Percentiles rank a stretch among this genome's conserved stretches.
Evolutionary conservation across 768 basidiomycete genomes (phyloP).

Genomic region (Termitomyces sp.): DNA sequence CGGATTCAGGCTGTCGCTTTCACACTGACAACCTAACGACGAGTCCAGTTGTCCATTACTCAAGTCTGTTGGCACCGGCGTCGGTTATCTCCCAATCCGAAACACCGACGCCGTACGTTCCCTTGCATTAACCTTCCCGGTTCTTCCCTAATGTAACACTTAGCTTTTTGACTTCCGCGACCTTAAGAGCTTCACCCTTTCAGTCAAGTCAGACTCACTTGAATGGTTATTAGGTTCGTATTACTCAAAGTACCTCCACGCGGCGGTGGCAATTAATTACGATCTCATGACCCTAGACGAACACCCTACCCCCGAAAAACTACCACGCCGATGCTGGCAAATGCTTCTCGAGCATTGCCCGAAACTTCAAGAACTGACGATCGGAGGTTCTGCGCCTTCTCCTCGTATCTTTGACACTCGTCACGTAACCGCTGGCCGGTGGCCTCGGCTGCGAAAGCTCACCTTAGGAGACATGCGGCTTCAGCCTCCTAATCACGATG

Average conservation of each 20-base stretch:
- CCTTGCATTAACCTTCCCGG: constrained; percentile 2
- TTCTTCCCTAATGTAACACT: constrained; percentile 8
- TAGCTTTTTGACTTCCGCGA: constrained; percentile 37
- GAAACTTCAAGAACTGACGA: constrained; percentile 34
- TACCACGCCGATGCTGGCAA: constrained; percentile 37
- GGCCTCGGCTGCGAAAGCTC: constrained; percentile 33
- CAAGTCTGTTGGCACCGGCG: constrained; percentile 31
- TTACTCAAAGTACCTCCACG: not conserved
- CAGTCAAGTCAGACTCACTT: constrained; percentile 34
- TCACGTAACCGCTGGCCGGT: constrained; percentile 34
- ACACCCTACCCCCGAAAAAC: constrained; percentile 33
- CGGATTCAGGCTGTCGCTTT: constrained; percentile 1
- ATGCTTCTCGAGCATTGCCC: constrained; percentile 40
- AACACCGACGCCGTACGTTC: constrained; percentile 32
- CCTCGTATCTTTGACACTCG: constrained; percentile 38
- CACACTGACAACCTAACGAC: constrained; percentile 9
- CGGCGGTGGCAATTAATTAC: not conserved
- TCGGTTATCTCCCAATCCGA: constrained; percentile 33
- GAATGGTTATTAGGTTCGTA: constrained; percentile 33
- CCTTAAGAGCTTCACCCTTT: constrained; percentile 31
- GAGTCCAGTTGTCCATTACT: constrained; percentile 32
- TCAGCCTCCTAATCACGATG: constrained; percentile 21
- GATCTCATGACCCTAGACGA: constrained; percentile 23
- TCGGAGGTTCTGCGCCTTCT: constrained; percentile 35
- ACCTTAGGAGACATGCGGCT: constrained; percentile 33